Base-by-base conservation (phyloP, 768 basidiomycete species). In the Tulasnella sp. region DNA sequence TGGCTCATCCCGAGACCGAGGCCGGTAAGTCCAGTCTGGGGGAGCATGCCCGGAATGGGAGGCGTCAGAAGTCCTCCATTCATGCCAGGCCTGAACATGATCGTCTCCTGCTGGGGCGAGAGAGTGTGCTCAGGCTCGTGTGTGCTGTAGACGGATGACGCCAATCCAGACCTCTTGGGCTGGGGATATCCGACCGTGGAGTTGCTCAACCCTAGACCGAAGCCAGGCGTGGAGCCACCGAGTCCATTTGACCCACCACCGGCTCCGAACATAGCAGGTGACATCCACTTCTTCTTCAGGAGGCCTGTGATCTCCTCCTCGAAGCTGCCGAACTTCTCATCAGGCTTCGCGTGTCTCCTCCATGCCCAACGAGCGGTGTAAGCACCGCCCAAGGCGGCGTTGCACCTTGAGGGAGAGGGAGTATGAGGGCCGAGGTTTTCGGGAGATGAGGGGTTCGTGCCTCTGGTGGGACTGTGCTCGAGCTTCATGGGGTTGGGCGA, bases 361-460 rank as follows among this genome's bases (percentile, higher is more conserved):
- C 87, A 91, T 44, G 87, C 83, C 88, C 89, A 92, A 7, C 89
- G 77, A 27, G 87, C 89, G 43, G 87, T 72, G 66, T 87, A 91
- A 1, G 88, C 85, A 0, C 80, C 78, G 0, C 88, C 88, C 2
- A 91, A 72, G 0, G 84, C 76, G 1, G 81, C 84, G 11, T 87
- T 78, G 12, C 30, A 44, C 12, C 57, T 11, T 11, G 62, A 49
- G 1, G 60, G 61, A 30, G 57, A 45, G 12, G 63, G 63, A 17
- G 54, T 34, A 29, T 41, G 49, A n/a, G 85, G 82, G 69, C 79
- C 87, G 12, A 85, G 84, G 22, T 67, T 64, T 0, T 82, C 83
- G 7, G 87, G 25, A 12, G 60, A 27, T 22, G 60, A 38, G 4
- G 57, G 42, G 87, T 87, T 24, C 86, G 78, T 64, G 87, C 86